Evolutionary conservation across 2,329 filamentous ascomycete genomes (phyloP).

Genomic region (Ophiostoma australiae): DNA sequence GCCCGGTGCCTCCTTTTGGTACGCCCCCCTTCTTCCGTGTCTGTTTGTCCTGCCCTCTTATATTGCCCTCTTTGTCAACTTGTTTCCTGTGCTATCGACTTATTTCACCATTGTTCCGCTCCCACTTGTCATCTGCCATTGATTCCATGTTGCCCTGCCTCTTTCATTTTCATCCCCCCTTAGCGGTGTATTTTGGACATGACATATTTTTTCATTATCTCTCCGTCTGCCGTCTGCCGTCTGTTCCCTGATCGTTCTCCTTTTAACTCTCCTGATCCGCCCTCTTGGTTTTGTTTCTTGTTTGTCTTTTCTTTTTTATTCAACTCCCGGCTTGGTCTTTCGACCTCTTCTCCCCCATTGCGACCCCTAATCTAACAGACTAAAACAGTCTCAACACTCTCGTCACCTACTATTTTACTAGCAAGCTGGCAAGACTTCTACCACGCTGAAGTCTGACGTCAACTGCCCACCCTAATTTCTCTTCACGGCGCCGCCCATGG

Average conservation of each 20-base stretch:
- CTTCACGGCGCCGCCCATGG: constrained; percentile 30
- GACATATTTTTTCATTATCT: background rate
- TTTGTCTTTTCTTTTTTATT: background rate
- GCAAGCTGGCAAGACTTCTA: background rate
- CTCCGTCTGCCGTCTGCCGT: background rate
- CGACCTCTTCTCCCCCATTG: background rate
- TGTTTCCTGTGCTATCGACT: constrained; percentile 11
- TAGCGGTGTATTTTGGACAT: background rate
- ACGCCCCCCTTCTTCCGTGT: background rate
- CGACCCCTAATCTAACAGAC: background rate
- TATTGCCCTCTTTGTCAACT: constrained; percentile 10
- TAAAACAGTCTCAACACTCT: background rate
- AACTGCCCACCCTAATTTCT: background rate
- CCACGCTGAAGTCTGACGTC: background rate
- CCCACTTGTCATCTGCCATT: constrained; percentile 20
- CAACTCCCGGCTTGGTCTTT: background rate
- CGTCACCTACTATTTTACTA: background rate
- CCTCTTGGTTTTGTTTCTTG: background rate
- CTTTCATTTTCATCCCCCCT: background rate
- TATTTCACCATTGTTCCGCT: constrained; percentile 15
- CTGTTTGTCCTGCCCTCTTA: background rate
- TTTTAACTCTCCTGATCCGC: background rate
- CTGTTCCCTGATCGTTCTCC: background rate
- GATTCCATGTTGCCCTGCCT: constrained; percentile 21
- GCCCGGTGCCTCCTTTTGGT: constrained; percentile 19